Conservation (phyloP, 1,139 yeast species). For the Geotrichum histeridarum region DNA sequence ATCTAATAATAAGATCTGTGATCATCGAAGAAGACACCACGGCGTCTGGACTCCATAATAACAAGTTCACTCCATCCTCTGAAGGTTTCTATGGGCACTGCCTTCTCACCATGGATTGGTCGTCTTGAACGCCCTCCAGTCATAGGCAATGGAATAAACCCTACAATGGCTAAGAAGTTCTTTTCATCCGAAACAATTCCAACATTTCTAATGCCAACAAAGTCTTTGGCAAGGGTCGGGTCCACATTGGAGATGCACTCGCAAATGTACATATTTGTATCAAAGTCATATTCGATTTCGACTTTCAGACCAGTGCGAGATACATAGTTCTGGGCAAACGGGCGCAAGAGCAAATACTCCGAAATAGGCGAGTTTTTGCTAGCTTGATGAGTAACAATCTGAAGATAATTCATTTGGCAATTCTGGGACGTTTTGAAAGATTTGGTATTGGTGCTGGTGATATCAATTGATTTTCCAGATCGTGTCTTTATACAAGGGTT, state of each 20-base stretch:
- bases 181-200: slow-evolving; percentile 10
- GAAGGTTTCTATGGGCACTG: slow-evolving; percentile 13
- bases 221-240: slow-evolving; percentile 3
- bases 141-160: slow-evolving; percentile 20
- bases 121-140: slow-evolving; percentile 14
- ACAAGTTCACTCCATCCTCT: slow-evolving; percentile 17
- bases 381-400: slow-evolving; percentile 11
- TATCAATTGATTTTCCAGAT: not conserved
- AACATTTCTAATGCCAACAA: slow-evolving; percentile 7
- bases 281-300: slow-evolving; percentile 5
- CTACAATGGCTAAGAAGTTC: not conserved
- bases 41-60: slow-evolving; percentile 15
- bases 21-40: not conserved
- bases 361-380: not conserved
- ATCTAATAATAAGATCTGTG: not conserved
- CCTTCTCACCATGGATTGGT: slow-evolving; percentile 3
- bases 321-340: slow-evolving; percentile 5
- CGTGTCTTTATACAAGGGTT: too few relatives aligned
- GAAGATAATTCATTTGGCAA: slow-evolving; percentile 5
- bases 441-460: not conserved
- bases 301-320: slow-evolving; percentile 4
- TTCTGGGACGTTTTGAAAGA: too few relatives aligned
- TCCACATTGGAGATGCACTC: not conserved
- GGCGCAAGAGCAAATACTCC: slow-evolving; percentile 12
- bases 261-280: not conserved